Evolutionary conservation across 164 flowering plant species (phyloP).

Genomic region (Platanus orientalis): DNA sequence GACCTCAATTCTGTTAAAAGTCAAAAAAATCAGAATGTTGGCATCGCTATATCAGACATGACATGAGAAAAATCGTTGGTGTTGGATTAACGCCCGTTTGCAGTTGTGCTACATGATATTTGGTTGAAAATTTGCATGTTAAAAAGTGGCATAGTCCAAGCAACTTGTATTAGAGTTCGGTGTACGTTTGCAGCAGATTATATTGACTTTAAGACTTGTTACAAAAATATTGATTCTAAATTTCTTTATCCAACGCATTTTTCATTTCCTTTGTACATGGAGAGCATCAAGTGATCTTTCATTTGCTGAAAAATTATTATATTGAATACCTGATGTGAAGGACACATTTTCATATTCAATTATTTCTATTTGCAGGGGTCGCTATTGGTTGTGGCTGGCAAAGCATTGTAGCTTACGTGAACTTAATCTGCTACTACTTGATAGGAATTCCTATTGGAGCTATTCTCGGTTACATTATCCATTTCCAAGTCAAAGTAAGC

Average conservation of each 20-base stretch:
- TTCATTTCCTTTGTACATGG: no score
- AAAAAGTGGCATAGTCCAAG: no score
- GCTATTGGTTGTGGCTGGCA: constrained; percentile 49
- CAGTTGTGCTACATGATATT: no score
- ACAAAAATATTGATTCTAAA: no score
- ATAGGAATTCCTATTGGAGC: constrained; percentile 46
- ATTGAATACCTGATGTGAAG: neutral
- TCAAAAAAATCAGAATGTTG: neutral
- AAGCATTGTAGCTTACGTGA: constrained; percentile 35
- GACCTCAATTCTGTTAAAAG: neutral
- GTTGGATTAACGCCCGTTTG: no score
- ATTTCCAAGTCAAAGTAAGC: constrained; percentile 33
- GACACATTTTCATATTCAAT: neutral
- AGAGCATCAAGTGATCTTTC: neutral
- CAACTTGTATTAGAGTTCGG: no score
- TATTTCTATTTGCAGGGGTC: constrained; percentile 27
- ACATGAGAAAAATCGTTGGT: neutral
- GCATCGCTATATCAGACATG: neutral
- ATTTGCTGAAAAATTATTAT: neutral
- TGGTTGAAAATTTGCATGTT: no score
- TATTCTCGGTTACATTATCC: constrained; percentile 34
- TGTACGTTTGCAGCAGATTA: no score
- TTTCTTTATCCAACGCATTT: no score
- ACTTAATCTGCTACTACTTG: constrained; percentile 37
- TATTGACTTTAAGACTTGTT: no score